These are phyloP conservation scores for Combretum micranthum DNA, from an alignment of 345 rosid genomes.

Conservation along the genomic window DNA sequence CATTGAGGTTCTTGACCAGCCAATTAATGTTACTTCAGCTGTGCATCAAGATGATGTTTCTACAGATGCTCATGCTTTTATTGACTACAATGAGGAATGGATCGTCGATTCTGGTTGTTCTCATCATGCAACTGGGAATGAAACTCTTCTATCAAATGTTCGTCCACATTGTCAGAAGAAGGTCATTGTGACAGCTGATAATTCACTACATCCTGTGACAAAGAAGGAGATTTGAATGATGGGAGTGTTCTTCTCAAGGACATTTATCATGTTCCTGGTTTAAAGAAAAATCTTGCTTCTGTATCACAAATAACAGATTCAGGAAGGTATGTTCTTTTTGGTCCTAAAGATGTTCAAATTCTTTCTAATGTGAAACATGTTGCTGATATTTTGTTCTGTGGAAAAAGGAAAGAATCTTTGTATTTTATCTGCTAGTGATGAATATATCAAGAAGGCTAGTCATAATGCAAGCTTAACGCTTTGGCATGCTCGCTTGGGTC, in stretches of 20 bases:
- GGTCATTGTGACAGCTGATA: slow-evolving; percentile 5
- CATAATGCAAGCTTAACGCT: slow-evolving; percentile 1
- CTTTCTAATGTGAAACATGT: slow-evolving; percentile 2
- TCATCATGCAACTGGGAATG: slow-evolving; percentile 9
- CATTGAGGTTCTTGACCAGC: neutral
- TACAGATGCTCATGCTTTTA: too few species aligned
- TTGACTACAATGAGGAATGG: neutral
- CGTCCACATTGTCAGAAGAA: neutral
- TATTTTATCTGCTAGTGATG: slow-evolving; percentile 8
- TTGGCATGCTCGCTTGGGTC: slow-evolving; percentile 15
- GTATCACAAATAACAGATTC: slow-evolving; percentile 7
- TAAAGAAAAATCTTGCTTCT: slow-evolving; percentile 5
- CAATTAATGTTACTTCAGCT: too few species aligned
- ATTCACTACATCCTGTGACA: slow-evolving; percentile 3
- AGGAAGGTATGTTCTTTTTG: slow-evolving; percentile 13
- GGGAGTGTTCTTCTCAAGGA: neutral
- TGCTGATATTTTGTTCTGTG: slow-evolving; percentile 7
- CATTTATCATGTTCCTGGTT: slow-evolving; percentile 5
- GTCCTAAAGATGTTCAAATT: slow-evolving; percentile 9
- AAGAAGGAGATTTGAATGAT: neutral
- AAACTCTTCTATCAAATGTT: neutral
- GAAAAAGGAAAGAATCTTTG: slow-evolving; percentile 7
- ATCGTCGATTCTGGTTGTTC: slow-evolving; percentile 10
- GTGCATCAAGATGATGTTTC: too few species aligned
- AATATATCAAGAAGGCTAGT: slow-evolving; percentile 11